Conservation (phyloP, 805 yeast genomes). For the Starmerella khaoyaiensis region DNA sequence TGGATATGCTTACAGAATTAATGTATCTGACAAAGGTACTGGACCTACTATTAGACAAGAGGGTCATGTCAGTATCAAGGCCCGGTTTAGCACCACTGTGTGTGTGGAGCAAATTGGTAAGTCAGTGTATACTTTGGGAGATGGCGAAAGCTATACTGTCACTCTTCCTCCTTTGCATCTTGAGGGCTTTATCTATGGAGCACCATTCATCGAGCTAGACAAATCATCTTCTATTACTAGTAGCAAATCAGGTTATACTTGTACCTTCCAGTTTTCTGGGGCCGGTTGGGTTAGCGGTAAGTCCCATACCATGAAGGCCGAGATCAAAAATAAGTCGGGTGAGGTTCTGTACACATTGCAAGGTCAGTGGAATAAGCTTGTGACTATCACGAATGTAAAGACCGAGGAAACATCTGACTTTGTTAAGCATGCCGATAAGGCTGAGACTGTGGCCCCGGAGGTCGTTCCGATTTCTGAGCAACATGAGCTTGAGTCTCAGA, state of each 20-base stretch:
- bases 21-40: constrained; percentile 45
- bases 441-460: constrained; percentile 36
- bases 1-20: constrained; percentile 76
- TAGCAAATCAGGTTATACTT: constrained; percentile 53
- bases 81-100: constrained; percentile 67
- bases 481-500: constrained; percentile 67
- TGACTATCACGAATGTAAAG: constrained; percentile 41
- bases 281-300: constrained; percentile 93
- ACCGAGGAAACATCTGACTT: constrained; percentile 27
- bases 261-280: constrained; percentile 71
- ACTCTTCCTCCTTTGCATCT: constrained; percentile 93
- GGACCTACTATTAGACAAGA: constrained; percentile 54
- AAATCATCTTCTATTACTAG: constrained; percentile 76
- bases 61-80: constrained; percentile 83
- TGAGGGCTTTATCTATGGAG: constrained; percentile 80
- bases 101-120: constrained; percentile 89
- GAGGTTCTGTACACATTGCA: constrained; percentile 60
- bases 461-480: constrained; percentile 81
- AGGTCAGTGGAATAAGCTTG: constrained; percentile 76
- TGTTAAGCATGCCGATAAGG: constrained; percentile 27
- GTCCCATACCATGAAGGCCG: constrained; percentile 82
- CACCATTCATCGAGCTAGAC: constrained; percentile 91
- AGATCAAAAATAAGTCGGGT: constrained; percentile 39
- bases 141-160: constrained; percentile 56
- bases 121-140: constrained; percentile 46